These are phyloP conservation scores for Oryza meyeriana DNA, from an alignment of 176 grass and related monocot genomes.

Conservation along the genomic window DNA sequence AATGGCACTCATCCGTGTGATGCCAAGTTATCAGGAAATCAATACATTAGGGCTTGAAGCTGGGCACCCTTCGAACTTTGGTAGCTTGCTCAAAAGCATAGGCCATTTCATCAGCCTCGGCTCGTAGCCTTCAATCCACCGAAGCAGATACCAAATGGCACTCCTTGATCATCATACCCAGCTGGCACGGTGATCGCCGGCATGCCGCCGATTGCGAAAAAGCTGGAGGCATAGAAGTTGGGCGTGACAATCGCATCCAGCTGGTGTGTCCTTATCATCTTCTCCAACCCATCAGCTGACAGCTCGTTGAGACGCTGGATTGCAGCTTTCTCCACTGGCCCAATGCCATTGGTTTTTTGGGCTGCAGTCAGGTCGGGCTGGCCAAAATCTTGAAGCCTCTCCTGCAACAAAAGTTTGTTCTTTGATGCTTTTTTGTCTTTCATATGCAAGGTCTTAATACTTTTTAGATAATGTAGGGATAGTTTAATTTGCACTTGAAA, in stretches of 20 bases:
- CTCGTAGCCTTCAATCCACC: conserved; percentile 52
- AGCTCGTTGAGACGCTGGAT: conserved; percentile 23
- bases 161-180: conserved; percentile 39
- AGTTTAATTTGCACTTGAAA: no score
- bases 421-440: no score
- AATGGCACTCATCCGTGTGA: no score
- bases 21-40: no score
- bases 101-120: conserved; percentile 57
- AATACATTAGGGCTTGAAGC: not conserved
- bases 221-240: not conserved
- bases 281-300: conserved; percentile 26
- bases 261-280: conserved; percentile 24
- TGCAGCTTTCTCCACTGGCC: not conserved
- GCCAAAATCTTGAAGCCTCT: conserved; percentile 44
- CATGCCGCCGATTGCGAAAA: conserved; percentile 43
- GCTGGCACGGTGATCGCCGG: conserved; percentile 59
- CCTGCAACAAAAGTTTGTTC: conserved; percentile 15
- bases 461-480: no score
- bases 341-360: conserved; percentile 41
- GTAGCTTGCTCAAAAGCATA: conserved; percentile 71
- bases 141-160: conserved; percentile 57
- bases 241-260: conserved; percentile 49
- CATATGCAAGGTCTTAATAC: no score
- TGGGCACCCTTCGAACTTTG: conserved; percentile 36
- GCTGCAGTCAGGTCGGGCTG: conserved; percentile 13